These are phyloP conservation scores for Silene conica DNA, from an alignment of 148 eudicot species.

Conservation along the genomic window DNA sequence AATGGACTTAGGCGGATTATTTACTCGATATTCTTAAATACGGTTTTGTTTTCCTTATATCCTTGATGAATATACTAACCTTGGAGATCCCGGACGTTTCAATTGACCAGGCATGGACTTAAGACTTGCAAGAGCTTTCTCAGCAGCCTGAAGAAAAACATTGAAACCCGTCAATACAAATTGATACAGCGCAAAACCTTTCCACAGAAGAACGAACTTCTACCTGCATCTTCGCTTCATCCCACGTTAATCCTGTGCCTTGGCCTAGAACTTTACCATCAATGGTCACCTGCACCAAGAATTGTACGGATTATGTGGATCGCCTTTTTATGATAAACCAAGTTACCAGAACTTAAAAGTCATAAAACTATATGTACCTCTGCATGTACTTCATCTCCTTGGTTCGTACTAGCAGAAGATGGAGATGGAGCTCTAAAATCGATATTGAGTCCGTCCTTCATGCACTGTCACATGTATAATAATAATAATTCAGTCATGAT, in stretches of 20 bases:
- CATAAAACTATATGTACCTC: constrained; percentile 39
- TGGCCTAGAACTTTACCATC: constrained; percentile 77
- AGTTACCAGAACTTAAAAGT: too few relatives aligned
- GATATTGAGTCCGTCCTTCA: constrained; percentile 64
- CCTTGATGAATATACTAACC: constrained; percentile 38
- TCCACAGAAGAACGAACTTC: background rate
- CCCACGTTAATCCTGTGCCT: constrained; percentile 75
- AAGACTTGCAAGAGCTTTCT: constrained; percentile 56
- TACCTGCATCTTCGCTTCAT: constrained; percentile 79
- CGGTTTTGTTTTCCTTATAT: background rate
- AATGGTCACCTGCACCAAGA: constrained; percentile 56
- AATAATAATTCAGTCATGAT: constrained; percentile 11
- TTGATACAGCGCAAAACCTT: background rate
- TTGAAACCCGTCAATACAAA: background rate
- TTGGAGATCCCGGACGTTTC: constrained; percentile 71
- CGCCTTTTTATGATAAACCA: too few relatives aligned
- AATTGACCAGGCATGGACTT: constrained; percentile 53
- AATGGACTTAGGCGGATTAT: too few relatives aligned
- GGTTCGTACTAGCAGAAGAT: constrained; percentile 43
- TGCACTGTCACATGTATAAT: constrained; percentile 44
- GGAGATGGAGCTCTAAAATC: constrained; percentile 64
- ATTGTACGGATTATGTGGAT: too few relatives aligned
- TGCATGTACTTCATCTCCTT: constrained; percentile 65
- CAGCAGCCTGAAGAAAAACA: constrained; percentile 64
- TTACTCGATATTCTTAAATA: background rate